A percentile compares a stretch with the other conserved stretches of the same genome.
These are phyloP conservation scores for Chaetothyriales sp. DNA, from an alignment of 2,329 filamentous ascomycete genomes.

Conservation along the genomic window DNA sequence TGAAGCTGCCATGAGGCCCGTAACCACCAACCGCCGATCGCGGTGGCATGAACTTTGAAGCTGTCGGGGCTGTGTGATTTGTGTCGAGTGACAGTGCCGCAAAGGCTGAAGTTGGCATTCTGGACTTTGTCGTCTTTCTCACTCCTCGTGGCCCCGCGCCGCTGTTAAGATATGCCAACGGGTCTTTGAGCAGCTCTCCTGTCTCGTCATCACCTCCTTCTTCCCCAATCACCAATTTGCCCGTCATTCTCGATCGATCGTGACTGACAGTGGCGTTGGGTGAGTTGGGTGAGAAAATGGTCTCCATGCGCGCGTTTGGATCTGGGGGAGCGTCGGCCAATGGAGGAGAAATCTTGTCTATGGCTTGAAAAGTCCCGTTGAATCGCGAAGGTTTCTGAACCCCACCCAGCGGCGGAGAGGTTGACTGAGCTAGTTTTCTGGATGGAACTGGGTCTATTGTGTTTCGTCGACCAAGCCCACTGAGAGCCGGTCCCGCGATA, in stretches of 20 bases:
- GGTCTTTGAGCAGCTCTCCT: constrained; percentile 46
- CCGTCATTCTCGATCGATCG: constrained; percentile 37
- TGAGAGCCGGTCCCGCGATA: constrained; percentile 26
- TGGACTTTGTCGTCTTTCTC: constrained; percentile 42
- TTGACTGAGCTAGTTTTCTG: constrained; percentile 18
- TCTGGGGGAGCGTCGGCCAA: constrained; percentile 36
- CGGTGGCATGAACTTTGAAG: constrained; percentile 35
- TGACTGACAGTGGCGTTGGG: constrained; percentile 37
- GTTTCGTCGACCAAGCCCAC: constrained; percentile 30
- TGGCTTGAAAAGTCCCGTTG: constrained; percentile 45
- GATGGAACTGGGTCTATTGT: constrained; percentile 38
- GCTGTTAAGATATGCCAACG: constrained; percentile 55
- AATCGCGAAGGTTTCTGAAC: constrained; percentile 43
- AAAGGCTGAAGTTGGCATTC: constrained; percentile 55
- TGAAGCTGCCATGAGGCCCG: constrained; percentile 40
- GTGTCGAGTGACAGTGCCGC: constrained; percentile 57
- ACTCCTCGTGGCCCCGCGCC: constrained; percentile 37
- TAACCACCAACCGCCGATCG: constrained; percentile 35
- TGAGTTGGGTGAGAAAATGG: constrained; percentile 46
- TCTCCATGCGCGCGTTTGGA: constrained; percentile 35
- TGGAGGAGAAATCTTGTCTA: constrained; percentile 41
- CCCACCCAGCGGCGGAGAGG: constrained; percentile 21
- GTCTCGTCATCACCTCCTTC: constrained; percentile 47
- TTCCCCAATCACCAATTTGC: constrained; percentile 50
- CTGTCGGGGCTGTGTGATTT: constrained; percentile 27